Conservation (phyloP, 139 green algal genomes). For the Axilococcus clingmanii region DNA sequence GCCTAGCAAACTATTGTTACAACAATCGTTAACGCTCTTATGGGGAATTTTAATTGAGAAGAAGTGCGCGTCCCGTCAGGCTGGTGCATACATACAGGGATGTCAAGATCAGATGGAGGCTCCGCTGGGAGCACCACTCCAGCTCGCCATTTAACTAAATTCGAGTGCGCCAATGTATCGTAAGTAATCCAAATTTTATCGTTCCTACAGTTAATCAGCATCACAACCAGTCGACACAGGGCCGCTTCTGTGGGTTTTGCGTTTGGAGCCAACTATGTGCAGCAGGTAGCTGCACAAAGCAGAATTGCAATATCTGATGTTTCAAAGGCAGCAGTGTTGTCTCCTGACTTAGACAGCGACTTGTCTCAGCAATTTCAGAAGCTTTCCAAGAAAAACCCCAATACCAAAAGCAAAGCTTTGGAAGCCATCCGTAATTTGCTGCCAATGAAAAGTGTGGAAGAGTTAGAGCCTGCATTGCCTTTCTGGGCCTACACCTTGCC, state of each 20-base stretch:
- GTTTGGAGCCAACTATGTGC: constrained; percentile 26
- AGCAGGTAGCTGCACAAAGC: background rate
- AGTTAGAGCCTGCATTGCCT: constrained; percentile 35
- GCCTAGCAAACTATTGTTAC: no score
- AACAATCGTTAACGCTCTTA: no score
- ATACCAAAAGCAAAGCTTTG: constrained; percentile 77
- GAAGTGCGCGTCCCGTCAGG: no score
- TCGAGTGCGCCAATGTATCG: no score
- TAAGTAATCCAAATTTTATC: no score
- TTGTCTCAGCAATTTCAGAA: constrained; percentile 58
- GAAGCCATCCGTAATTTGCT: constrained; percentile 43
- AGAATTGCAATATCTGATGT: background rate
- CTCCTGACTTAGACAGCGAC: constrained; percentile 49
- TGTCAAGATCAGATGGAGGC: no score
- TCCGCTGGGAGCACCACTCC: no score
- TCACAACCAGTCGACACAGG: no score
- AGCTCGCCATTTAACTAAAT: no score
- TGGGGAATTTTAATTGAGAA: no score
- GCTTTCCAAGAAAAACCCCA: constrained; percentile 66
- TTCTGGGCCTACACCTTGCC: constrained; percentile 62
- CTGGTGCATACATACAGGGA: no score
- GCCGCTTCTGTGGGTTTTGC: constrained; percentile 9
- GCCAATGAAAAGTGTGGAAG: constrained; percentile 2
- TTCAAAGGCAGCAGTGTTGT: constrained; percentile 8
- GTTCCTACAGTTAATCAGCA: no score